These are phyloP conservation scores for Yamadazyma atlantica DNA, from an alignment of 1,139 yeast genomes.

Conservation along the genomic window DNA sequence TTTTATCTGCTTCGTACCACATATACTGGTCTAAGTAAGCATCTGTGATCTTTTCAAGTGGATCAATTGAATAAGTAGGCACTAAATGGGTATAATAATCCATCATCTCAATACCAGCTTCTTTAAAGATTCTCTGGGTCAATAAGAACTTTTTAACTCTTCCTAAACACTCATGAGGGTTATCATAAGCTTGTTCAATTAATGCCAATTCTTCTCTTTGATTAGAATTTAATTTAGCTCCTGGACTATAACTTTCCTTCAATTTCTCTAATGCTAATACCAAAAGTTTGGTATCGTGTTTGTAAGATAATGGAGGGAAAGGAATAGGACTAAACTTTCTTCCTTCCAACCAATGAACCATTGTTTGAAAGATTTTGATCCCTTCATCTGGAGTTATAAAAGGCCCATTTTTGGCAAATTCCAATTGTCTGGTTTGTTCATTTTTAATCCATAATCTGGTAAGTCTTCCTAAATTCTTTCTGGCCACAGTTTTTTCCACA, in stretches of 20 bases:
- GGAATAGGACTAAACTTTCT: slow-evolving; percentile 86
- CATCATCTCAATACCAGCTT: slow-evolving; percentile 85
- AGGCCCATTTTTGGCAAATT: slow-evolving; percentile 85
- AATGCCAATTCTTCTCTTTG: slow-evolving; percentile 92
- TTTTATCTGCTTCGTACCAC: slow-evolving; percentile 92
- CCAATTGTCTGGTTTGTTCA: slow-evolving; percentile 86
- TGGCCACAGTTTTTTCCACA: slow-evolving; percentile 91
- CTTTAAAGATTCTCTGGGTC: slow-evolving; percentile 91
- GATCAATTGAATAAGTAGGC: slow-evolving; percentile 88
- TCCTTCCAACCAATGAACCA: slow-evolving; percentile 92
- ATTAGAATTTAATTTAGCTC: slow-evolving; percentile 76
- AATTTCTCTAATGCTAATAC: slow-evolving; percentile 87
- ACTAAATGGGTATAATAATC: slow-evolving; percentile 82
- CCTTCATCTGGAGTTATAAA: slow-evolving; percentile 86
- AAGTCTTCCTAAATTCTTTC: slow-evolving; percentile 86
- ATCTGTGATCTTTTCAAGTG: slow-evolving; percentile 92
- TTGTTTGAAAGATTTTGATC: slow-evolving; percentile 76
- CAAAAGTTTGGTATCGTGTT: slow-evolving; percentile 88
- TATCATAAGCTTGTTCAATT: slow-evolving; percentile 95
- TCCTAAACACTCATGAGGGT: slow-evolving; percentile 89
- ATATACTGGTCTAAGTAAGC: slow-evolving; percentile 93
- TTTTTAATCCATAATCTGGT: slow-evolving; percentile 90
- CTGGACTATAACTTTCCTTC: slow-evolving; percentile 81
- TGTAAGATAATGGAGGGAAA: slow-evolving; percentile 89
- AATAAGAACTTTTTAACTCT: slow-evolving; percentile 79